Evolutionary conservation across 306 rosid species (phyloP), one percentile per base, ranked within the genome.

Genomic region (Dalbergia cultrata): DNA sequence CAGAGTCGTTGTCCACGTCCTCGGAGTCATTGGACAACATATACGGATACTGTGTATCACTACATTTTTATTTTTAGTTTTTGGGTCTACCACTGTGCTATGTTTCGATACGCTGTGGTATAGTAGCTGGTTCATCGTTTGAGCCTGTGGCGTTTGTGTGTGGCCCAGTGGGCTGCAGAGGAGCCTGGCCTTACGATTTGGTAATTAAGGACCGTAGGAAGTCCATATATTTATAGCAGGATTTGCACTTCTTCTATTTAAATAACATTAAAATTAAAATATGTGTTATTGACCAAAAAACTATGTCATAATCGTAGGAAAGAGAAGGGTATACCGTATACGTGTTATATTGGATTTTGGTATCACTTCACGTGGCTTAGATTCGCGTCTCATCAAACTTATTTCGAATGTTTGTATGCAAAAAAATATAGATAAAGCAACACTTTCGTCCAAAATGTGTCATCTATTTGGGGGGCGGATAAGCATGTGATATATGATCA

Each of bases 141-240:
- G 67, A 67, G 60, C 44, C 72, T 49, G 76, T 11, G 62, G 77
- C 70, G 59, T 79, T 78, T 73, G 45, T 47, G 10, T 67, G 45
- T 34, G 17, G 81, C 68, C 76, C 68, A 66, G 74, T 84, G 63
- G 58, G 70, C 63, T 37, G 19, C 4, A 1, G 5, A 35, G 76
- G 43, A 73, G 37, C 77, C 77, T 83, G 81, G 84, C 58, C 83
- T 67, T 74, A 71, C 68, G 39, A 53, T 12, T 60, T 68, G 50
- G 18, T 52, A 53, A 26, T 26, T 26, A 26, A 69, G 79, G 59
- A 74, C 75, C 50, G 6, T 21, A 31, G 31, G 60, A 72, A 65
- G 62, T 64, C 6, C 50, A 71, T 7, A 14, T 52, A 50, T 67
- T 35, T 59, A 37, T 60, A 26, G 9, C 18, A 5, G 17, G 31